Conservation (phyloP, 208 protist genomes). For the Novymonas esmeraldas region DNA sequence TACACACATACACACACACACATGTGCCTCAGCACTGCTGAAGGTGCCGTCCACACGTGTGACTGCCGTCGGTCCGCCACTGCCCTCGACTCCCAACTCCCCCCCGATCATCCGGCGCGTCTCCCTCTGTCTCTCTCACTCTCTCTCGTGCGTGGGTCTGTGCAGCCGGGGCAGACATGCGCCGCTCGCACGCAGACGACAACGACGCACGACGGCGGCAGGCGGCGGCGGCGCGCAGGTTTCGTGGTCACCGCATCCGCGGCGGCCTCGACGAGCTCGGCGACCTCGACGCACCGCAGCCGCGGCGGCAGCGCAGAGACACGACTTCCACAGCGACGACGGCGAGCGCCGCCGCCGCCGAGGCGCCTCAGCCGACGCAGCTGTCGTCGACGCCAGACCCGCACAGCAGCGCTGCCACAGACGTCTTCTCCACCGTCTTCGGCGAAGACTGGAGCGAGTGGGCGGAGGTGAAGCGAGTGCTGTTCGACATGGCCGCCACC, state of each 20-base stretch:
- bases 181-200: constrained; percentile 19
- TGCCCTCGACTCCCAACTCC: too few species aligned
- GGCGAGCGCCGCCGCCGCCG: too few species aligned
- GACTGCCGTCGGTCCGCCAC: too few species aligned
- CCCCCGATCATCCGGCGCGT: too few species aligned
- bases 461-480: constrained; percentile 51
- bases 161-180: constrained; percentile 9
- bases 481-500: constrained; percentile 51
- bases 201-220: constrained; percentile 26
- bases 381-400: too few species aligned
- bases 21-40: too few species aligned
- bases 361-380: too few species aligned
- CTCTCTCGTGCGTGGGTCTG: background rate
- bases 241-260: constrained; percentile 74
- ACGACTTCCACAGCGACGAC: too few species aligned
- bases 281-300: constrained; percentile 61
- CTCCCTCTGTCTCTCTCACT: background rate
- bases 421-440: constrained; percentile 52
- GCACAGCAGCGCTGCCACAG: background rate
- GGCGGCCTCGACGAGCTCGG: constrained; percentile 61
- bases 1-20: too few species aligned
- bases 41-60: too few species aligned
- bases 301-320: constrained; percentile 3
- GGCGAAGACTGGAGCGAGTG: constrained; percentile 71
- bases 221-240: constrained; percentile 37